These are phyloP conservation scores for Fusarium sambucinum DNA, from an alignment of 2,329 filamentous ascomycete species.

Conservation along the genomic window DNA sequence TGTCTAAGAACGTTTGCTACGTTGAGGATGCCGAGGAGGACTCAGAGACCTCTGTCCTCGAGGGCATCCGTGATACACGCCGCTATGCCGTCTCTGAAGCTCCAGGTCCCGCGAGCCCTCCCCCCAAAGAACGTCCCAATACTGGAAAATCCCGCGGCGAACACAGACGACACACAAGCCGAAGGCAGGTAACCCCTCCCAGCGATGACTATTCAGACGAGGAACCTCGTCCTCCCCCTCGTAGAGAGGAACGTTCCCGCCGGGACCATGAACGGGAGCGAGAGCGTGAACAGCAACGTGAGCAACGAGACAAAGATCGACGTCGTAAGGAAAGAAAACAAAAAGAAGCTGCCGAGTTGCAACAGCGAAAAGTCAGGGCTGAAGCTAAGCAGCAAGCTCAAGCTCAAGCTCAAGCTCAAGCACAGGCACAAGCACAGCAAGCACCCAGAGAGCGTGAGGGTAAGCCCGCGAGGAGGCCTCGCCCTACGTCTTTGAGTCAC, in stretches of 20 bases:
- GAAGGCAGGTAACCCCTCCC: slow-evolving; percentile 55
- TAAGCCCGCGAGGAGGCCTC: slow-evolving; percentile 47
- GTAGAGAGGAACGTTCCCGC: slow-evolving; percentile 48
- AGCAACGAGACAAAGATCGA: slow-evolving; percentile 48
- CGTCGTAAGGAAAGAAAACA: slow-evolving; percentile 47
- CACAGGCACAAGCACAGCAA: background rate
- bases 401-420: background rate
- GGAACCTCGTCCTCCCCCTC: slow-evolving; percentile 53
- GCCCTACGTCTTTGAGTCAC: slow-evolving; percentile 50
- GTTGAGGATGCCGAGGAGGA: slow-evolving; percentile 68
- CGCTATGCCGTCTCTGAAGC: slow-evolving; percentile 63
- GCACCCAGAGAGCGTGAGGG: slow-evolving; percentile 41
- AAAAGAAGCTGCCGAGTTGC: slow-evolving; percentile 44
- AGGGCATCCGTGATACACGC: slow-evolving; percentile 55
- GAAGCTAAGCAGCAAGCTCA: slow-evolving; percentile 34
- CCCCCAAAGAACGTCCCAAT: slow-evolving; percentile 64
- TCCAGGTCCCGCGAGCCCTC: slow-evolving; percentile 57
- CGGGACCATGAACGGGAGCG: slow-evolving; percentile 48
- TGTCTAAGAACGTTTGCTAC: slow-evolving; percentile 60
- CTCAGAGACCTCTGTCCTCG: slow-evolving; percentile 57
- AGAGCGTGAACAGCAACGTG: slow-evolving; percentile 25
- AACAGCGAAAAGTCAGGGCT: slow-evolving; percentile 42
- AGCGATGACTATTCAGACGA: slow-evolving; percentile 56
- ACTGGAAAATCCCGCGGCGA: slow-evolving; percentile 63
- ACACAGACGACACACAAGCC: slow-evolving; percentile 46